A percentile compares a stretch with the other conserved stretches of the same genome.
These are phyloP conservation scores for Wickerhamomyces silvicola DNA, from an alignment of 805 yeast genomes.

Conservation along the genomic window DNA sequence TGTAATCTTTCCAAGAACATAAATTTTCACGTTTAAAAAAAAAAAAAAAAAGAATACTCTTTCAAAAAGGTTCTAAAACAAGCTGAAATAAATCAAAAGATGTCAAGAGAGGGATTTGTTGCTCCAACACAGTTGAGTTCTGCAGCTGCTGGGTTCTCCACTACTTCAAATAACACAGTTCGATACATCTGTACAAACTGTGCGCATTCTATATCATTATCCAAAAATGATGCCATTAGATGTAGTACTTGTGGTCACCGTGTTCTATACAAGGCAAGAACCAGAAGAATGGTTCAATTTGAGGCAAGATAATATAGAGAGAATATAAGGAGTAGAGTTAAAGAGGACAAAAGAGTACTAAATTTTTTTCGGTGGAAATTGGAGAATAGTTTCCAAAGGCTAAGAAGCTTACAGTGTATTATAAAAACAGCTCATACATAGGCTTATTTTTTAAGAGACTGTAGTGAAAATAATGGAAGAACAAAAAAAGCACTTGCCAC, in stretches of 20 bases:
- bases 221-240: slow-evolving; percentile 93
- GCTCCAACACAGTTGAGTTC: slow-evolving; percentile 79
- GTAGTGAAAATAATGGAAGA: too few species aligned
- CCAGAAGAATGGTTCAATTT: slow-evolving; percentile 91
- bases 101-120: slow-evolving; percentile 80
- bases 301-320: slow-evolving; percentile 53
- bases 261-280: slow-evolving; percentile 93
- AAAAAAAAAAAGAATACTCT: too few species aligned
- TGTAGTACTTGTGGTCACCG: slow-evolving; percentile 99
- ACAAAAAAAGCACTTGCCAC: too few species aligned
- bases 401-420: too few species aligned
- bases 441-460: too few species aligned
- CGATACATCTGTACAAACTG: slow-evolving; percentile 96
- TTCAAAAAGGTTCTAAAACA: too few species aligned
- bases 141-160: slow-evolving; percentile 75
- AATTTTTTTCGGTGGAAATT: too few species aligned
- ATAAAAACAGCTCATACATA: too few species aligned
- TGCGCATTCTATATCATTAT: slow-evolving; percentile 79
- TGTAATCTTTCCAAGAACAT: too few species aligned
- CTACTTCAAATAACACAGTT: slow-evolving; percentile 72
- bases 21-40: too few species aligned
- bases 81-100: slow-evolving; percentile 7
- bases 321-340: background rate
- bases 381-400: too few species aligned
- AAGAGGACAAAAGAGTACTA: too few species aligned